These are phyloP conservation scores for Naumovozyma castellii DNA, from an alignment of 805 yeast species.

Conservation along the genomic window DNA sequence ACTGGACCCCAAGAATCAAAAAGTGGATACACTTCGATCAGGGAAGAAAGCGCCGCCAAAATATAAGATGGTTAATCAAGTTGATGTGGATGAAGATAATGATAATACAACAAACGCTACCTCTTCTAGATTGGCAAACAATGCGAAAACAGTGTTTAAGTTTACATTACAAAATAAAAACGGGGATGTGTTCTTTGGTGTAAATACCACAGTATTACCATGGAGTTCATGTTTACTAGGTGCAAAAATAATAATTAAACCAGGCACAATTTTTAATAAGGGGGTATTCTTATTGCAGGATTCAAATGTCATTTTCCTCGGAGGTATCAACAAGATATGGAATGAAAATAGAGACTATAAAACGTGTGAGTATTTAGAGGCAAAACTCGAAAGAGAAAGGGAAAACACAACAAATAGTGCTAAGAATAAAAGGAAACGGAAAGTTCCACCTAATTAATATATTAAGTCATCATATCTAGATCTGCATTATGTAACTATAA, in stretches of 20 bases:
- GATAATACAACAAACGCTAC: constrained; percentile 5
- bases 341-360: constrained; percentile 29
- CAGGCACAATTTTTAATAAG: constrained; percentile 38
- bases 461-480: background rate
- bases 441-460: constrained; percentile 2
- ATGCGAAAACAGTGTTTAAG: constrained; percentile 34
- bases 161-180: constrained; percentile 46
- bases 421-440: constrained; percentile 11
- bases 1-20: constrained; percentile 50
- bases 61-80: constrained; percentile 37
- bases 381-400: constrained; percentile 17
- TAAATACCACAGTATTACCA: constrained; percentile 44
- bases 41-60: constrained; percentile 15
- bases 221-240: constrained; percentile 48
- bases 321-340: constrained; percentile 34
- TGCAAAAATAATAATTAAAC: constrained; percentile 43
- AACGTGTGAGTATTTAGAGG: constrained; percentile 24
- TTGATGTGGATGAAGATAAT: constrained; percentile 37
- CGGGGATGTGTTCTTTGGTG: constrained; percentile 46
- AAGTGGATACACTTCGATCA: constrained; percentile 42
- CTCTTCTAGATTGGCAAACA: background rate
- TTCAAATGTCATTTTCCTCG: constrained; percentile 26
- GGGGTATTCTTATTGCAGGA: constrained; percentile 35
- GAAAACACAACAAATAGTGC: background rate
- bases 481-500: background rate